Conservation (phyloP, 2,329 filamentous ascomycete genomes). For the Didymella keratinophila region DNA sequence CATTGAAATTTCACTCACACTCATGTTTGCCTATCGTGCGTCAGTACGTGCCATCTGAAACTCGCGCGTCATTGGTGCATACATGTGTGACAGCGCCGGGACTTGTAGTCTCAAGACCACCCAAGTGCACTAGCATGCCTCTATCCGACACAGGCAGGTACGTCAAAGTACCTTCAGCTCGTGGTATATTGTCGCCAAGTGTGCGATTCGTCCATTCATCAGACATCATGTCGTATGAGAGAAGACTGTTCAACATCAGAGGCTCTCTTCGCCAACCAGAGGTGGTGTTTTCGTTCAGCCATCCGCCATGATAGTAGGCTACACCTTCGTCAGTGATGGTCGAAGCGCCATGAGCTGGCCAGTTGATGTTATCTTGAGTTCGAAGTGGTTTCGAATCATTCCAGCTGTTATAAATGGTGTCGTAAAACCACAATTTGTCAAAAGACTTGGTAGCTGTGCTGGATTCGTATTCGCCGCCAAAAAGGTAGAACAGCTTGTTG, state of each 20-base stretch:
- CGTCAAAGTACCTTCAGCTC: too few species aligned
- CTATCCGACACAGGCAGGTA: too few species aligned
- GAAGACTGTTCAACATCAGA: slow-evolving; percentile 9
- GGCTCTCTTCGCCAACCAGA: too few species aligned
- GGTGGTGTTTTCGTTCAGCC: slow-evolving; percentile 49
- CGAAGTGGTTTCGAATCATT: slow-evolving; percentile 44
- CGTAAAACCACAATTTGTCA: slow-evolving; percentile 56
- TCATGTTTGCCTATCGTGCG: slow-evolving; percentile 51
- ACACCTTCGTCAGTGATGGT: slow-evolving; percentile 16
- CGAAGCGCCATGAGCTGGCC: slow-evolving; percentile 22
- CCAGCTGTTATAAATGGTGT: slow-evolving; percentile 63
- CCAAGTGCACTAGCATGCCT: too few species aligned
- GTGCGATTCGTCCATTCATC: too few species aligned
- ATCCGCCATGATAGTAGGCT: slow-evolving; percentile 68
- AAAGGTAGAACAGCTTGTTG: slow-evolving; percentile 68
- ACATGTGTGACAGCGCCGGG: too few species aligned
- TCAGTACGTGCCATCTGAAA: neutral
- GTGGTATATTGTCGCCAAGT: too few species aligned
- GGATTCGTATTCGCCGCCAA: slow-evolving; percentile 61
- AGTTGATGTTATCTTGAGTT: slow-evolving; percentile 12
- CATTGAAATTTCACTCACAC: too few species aligned
- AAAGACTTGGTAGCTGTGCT: slow-evolving; percentile 8
- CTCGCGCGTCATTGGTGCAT: too few species aligned
- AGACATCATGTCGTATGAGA: too few species aligned
- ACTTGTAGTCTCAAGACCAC: too few species aligned